phyloP scores from a whole-genome alignment of 805 yeast species.

The Lipomyces kockii region DNA sequence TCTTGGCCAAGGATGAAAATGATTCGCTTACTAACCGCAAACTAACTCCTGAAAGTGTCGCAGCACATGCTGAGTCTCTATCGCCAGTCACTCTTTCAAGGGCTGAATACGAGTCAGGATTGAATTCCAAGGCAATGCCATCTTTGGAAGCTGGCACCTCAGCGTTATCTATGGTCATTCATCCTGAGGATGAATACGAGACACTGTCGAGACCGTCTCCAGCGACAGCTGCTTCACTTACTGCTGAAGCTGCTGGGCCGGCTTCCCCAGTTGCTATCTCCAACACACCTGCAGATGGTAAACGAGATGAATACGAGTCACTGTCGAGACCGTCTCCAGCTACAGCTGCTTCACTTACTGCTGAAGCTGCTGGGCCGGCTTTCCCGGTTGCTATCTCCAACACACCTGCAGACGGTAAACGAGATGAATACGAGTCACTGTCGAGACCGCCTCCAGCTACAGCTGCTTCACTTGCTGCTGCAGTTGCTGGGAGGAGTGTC shows the following conservation, averaged over 20 bases:
- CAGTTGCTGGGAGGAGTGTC: background rate
- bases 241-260: conserved; percentile 3
- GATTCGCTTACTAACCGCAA: conserved; percentile 18
- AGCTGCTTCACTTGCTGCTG: background rate
- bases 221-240: background rate
- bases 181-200: conserved; percentile 40
- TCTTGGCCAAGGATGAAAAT: conserved; percentile 38
- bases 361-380: background rate
- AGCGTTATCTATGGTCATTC: conserved; percentile 11
- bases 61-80: conserved; percentile 7
- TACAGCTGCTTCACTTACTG: background rate
- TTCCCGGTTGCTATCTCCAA: conserved; percentile 1
- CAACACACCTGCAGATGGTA: background rate
- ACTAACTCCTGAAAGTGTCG: conserved; percentile 13
- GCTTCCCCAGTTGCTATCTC: background rate
- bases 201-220: conserved; percentile 18
- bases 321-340: conserved; percentile 9
- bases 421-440: conserved; percentile 39
- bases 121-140: conserved; percentile 12
- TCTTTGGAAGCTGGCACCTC: conserved; percentile 18
- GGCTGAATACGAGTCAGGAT: conserved; percentile 23
- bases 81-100: background rate
- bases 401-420: background rate
- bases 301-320: conserved; percentile 37
- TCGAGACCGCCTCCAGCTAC: background rate